Base-by-base conservation (phyloP, 495 filamentous ascomycete species). In the Lepraria neglecta region DNA sequence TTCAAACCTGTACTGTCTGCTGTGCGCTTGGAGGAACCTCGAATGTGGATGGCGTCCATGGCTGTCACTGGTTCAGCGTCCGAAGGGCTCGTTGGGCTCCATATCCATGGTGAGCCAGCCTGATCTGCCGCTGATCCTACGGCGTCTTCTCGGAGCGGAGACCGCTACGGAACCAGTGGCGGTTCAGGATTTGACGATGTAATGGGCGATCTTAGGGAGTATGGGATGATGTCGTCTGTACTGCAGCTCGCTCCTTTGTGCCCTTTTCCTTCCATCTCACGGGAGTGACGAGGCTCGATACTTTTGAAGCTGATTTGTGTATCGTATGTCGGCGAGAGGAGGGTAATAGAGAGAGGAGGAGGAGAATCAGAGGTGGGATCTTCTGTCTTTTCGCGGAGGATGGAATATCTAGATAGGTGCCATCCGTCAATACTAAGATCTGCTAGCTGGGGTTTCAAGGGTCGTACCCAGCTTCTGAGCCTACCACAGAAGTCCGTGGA, bases 1-100 rank as follows among this genome's bases (percentile, higher is more conserved):
- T 59, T 66, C 30, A 52, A 58, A 64, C 47, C 35, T 64, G 6
- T 46, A 21, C 17, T 53, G n/a, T 54, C 47, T 65, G 24, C 43
- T 50, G 43, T 44, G 45, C 44, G 58, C 57, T 48, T 56, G 35
- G 59, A 67, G 43, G 51, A 60, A 43, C 24, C 48, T 65, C 38
- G 19, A 64, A 59, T 45, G 11, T 48, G 11, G 21, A 28, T 61
- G 30, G n/a, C 35, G 24, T 21, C 27, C 15, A 46, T 61, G 1
- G 21, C 47, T 54, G 3, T 53, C 55, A 67, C 42, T 1, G 24
- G 24, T 2, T 24, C 24, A 2, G 24, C 24, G 24, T 24, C 2
- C 24, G 2, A 1, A 24, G 2, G 24, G 24, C 24, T 1, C 2
- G 24, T 24, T 24, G 24, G 24, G 24, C 24, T 24, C 1, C 2